phyloP scores from a whole-genome alignment of 495 filamentous ascomycete genomes.

The Xylaria scruposa region DNA sequence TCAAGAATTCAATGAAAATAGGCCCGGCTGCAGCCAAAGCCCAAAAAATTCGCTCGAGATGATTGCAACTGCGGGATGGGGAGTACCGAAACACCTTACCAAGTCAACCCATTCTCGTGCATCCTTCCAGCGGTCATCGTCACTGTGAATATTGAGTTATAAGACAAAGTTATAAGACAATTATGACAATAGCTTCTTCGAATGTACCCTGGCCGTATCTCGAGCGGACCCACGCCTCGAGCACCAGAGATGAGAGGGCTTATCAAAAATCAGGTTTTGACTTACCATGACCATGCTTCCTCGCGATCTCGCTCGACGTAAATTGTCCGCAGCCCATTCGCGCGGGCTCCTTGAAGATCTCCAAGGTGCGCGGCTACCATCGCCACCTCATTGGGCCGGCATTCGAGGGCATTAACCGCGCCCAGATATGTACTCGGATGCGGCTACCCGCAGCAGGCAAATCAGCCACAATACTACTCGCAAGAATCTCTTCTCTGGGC shows the following conservation, averaged over 20 bases:
- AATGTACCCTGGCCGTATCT: background rate
- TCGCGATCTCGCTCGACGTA: slow-evolving; percentile 76
- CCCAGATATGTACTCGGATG: slow-evolving; percentile 70
- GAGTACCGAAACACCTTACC: slow-evolving; percentile 15
- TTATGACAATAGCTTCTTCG: background rate
- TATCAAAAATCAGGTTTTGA: background rate
- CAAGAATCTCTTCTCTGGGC: background rate
- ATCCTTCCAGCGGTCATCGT: slow-evolving; percentile 58
- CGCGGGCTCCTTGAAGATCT: slow-evolving; percentile 71
- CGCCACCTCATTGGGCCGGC: slow-evolving; percentile 66
- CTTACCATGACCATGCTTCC: slow-evolving; percentile 58
- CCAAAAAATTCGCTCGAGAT: background rate
- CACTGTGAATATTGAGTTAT: slow-evolving; percentile 30
- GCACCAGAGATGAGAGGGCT: background rate
- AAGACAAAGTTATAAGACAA: slow-evolving; percentile 1
- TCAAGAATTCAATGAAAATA: background rate
- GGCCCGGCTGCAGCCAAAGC: background rate
- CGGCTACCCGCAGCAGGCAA: slow-evolving; percentile 46
- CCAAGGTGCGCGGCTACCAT: slow-evolving; percentile 80
- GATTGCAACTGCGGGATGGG: background rate
- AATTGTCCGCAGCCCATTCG: slow-evolving; percentile 68
- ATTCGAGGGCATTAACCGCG: slow-evolving; percentile 63
- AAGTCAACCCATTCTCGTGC: slow-evolving; percentile 66
- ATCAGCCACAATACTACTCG: slow-evolving; percentile 17
- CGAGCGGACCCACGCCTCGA: slow-evolving; percentile 2